Base-by-base conservation (phyloP, 1,139 yeast species). In the Debaryomyces subglobosus region DNA sequence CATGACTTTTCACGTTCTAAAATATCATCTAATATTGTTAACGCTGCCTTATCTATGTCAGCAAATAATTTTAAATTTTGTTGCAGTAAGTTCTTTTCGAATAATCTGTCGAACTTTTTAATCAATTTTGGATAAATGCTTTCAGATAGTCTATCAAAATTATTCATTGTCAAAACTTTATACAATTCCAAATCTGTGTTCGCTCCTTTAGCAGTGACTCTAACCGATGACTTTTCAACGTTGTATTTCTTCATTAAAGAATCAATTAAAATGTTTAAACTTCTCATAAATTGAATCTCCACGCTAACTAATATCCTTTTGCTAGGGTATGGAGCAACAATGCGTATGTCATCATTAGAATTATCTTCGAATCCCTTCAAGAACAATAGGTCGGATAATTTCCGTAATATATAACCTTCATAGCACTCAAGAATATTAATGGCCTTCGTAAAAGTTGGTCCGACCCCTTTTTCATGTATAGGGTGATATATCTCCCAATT, bases 281-380 rank as follows among this genome's bases (percentile, higher is more conserved):
- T 71, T 59, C 81, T 62, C 75, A 76, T 72, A 53, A 76, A 76
- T 54, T 76, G 81, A 44, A 76, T 74, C 56, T 76, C 81, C 48
- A 76, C 63, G 51, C 78, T 71, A 1, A 75, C 75, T 46, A 76
- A 59, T 44, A 68, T 65, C 46, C 77, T 61, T 49, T 75, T 75
- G 51, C 74, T 72, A 12, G 81, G 80, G 50, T 72, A 68, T 1
- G 73, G 57, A 1, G 69, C 53, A 1, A 68, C 68, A 29, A 72
- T 68, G 23, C 69, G 62, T 8, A 68, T 63, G 25, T 56, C 60
- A 4, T 54, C 53, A 9, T 46, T 46, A 10, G 55, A 60, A 2
- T 54, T 48, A 9, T 59, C 54, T 15, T 30, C 39, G 12, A 16
- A 15, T 6, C 38, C 21, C 25, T 61, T 62, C 9, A 61, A 54